Base-by-base conservation (phyloP, 78 protist species). In the Dictyostelium discoideum region DNA sequence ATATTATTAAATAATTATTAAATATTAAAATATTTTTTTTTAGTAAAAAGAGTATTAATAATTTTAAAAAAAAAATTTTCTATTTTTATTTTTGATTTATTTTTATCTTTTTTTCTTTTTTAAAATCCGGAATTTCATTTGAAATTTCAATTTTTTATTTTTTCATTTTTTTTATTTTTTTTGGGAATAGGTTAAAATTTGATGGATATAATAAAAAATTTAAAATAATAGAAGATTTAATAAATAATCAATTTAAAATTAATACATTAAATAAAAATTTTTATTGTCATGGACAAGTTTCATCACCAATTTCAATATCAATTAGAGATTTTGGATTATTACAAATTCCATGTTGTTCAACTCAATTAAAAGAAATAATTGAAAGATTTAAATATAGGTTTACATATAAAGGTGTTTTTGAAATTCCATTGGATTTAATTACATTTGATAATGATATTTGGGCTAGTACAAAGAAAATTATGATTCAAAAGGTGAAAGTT, bases 381-480 rank as follows among this genome's bases (percentile, higher is more conserved):
- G 54, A 77, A 16, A 39, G 54, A 42, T 77, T 40, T 77, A 32
- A 77, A 40, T 40, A 77, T 77, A 32, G 63, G 13, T 22, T 10
- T 22, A 40, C 54, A 16, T 40, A 77, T 20, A 13, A 40, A 22
- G 84, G 84, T 14, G 29, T 81, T 22, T 81, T 11, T 8, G 39
- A 26, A 81, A 81, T 81, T 14, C 63, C 69, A 24, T 26, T 81
- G 13, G 48, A 81, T 48, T 26, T 48, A 26, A 48, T 40, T 24
- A 24, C 85, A 26, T 37, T 40, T 37, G 69, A 42, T 13, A 50
- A 26, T 37, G 48, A 24, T 48, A 50, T 40, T 22, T 26, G 72
- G 48, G 16, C 85, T 11, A 81, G 57, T 37, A 81, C 85, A 81
- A 81, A 42, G 29, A 81, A 26, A 7, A 81, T 48, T n/a, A 81